Evolutionary conservation across 192 early-diverging fungal genomes (phyloP).

Genomic region (Linnemannia elongata): DNA sequence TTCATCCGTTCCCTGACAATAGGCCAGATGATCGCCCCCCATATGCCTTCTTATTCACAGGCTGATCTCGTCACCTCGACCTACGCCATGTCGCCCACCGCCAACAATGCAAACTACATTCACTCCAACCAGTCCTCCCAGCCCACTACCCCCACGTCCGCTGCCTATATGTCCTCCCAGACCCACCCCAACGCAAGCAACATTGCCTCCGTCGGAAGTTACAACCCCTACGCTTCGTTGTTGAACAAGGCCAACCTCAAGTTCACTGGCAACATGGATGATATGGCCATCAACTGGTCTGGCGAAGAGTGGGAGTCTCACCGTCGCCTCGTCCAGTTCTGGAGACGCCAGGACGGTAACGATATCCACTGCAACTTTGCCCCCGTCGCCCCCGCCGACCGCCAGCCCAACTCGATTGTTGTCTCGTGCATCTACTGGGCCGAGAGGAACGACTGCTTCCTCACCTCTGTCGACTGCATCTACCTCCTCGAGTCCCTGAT

Average conservation of each 20-base stretch:
- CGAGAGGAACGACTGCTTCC: slow-evolving; percentile 79
- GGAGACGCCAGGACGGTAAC: slow-evolving; percentile 75
- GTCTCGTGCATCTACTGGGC: slow-evolving; percentile 89
- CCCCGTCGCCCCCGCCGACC: slow-evolving; percentile 68
- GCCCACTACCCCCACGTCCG: slow-evolving; percentile 6
- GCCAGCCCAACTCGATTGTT: slow-evolving; percentile 74
- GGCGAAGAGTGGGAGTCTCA: slow-evolving; percentile 74
- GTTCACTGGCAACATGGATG: slow-evolving; percentile 76
- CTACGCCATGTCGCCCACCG: slow-evolving; percentile 23
- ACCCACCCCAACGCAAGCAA: slow-evolving; percentile 25
- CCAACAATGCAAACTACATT: slow-evolving; percentile 21
- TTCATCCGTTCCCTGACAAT: background rate
- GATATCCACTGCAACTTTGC: slow-evolving; percentile 76
- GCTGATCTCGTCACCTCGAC: slow-evolving; percentile 34
- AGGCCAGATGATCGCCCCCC: slow-evolving; percentile 44
- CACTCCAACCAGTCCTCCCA: slow-evolving; percentile 16
- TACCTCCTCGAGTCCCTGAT: slow-evolving; percentile 81
- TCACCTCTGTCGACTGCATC: slow-evolving; percentile 86
- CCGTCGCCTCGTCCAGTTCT: slow-evolving; percentile 81
- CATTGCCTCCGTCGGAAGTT: slow-evolving; percentile 31
- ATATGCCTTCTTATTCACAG: slow-evolving; percentile 33
- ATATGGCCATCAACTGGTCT: slow-evolving; percentile 77
- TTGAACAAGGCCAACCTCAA: slow-evolving; percentile 82
- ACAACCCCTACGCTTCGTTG: slow-evolving; percentile 70
- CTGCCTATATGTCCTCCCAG: slow-evolving; percentile 22